Conservation (phyloP, 495 filamentous ascomycete genomes). For the Penicillium coffeae region DNA sequence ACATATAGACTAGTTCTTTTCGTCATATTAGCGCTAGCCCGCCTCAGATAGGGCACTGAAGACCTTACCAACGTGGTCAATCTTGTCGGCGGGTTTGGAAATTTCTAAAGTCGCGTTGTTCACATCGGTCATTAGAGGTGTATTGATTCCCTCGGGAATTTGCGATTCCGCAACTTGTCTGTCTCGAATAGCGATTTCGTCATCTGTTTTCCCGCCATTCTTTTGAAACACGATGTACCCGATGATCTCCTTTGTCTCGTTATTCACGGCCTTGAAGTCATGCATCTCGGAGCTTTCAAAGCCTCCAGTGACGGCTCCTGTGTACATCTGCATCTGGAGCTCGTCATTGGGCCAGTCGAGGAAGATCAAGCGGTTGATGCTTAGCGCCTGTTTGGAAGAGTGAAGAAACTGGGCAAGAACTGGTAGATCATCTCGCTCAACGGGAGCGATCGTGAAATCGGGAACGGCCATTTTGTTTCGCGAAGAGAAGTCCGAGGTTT, state of each 20-base stretch:
- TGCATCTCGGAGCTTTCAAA: constrained; percentile 1
- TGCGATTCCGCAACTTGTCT: background rate
- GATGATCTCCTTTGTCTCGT: constrained; percentile 11
- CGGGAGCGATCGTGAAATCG: constrained; percentile 13
- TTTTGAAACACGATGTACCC: constrained; percentile 15
- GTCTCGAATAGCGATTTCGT: background rate
- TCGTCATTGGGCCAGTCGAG: constrained; percentile 25
- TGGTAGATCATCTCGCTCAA: constrained; percentile 14
- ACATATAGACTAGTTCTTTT: constrained; percentile 17
- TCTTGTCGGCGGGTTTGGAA: constrained; percentile 2
- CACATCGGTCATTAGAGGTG: constrained; percentile 9
- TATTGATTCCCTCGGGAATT: constrained; percentile 13
- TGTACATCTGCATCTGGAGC: constrained; percentile 15
- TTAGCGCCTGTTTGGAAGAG: constrained; percentile 23
- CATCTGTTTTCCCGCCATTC: background rate
- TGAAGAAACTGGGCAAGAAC: constrained; percentile 18
- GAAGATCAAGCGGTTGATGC: constrained; percentile 30
- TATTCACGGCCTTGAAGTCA: constrained; percentile 14
- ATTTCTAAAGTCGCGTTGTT: constrained; percentile 2
- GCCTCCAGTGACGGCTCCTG: constrained; percentile 6
- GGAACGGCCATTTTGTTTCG: constrained; percentile 9
- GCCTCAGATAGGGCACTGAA: background rate
- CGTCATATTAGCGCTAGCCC: background rate
- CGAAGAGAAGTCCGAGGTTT: background rate
- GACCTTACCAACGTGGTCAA: constrained; percentile 15